phyloP scores from a whole-genome alignment of 164 flowering plant species.

The Saururus chinensis region DNA sequence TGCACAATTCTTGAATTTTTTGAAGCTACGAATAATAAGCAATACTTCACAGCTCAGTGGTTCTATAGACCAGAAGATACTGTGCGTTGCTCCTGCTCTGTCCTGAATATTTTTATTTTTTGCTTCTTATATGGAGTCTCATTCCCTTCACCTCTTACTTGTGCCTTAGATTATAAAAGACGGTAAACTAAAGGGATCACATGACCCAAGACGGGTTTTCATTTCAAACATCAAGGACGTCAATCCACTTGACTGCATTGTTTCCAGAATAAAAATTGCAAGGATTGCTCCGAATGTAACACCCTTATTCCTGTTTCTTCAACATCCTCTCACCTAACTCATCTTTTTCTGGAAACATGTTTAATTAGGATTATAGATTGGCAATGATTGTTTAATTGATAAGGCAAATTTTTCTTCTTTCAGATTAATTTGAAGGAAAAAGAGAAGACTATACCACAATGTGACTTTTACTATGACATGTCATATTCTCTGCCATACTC shows the following conservation, averaged over 20 bases:
- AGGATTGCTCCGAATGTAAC: slow-evolving; percentile 27
- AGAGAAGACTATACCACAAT: slow-evolving; percentile 13
- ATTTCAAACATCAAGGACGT: slow-evolving; percentile 49
- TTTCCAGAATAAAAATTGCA: slow-evolving; percentile 35
- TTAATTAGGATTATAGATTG: not conserved
- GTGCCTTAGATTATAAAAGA: slow-evolving; percentile 16
- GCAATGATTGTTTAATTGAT: not conserved
- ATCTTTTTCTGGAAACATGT: too few relatives aligned
- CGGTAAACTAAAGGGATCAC: slow-evolving; percentile 5
- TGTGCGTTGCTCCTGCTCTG: slow-evolving; percentile 28
- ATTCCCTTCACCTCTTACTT: not conserved
- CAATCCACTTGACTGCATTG: slow-evolving; percentile 52
- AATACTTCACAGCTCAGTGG: slow-evolving; percentile 65
- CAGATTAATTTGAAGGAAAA: slow-evolving; percentile 33
- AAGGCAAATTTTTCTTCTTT: not conserved
- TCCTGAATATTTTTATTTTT: not conserved
- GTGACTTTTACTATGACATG: slow-evolving; percentile 58
- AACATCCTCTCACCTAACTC: too few relatives aligned
- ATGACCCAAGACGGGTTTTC: slow-evolving; percentile 44
- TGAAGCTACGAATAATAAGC: slow-evolving; percentile 28
- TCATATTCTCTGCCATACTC: slow-evolving; percentile 30
- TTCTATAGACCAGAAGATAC: slow-evolving; percentile 63
- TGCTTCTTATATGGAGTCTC: not conserved
- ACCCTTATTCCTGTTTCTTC: too few relatives aligned
- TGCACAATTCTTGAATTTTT: slow-evolving; percentile 63